A percentile compares a stretch with the other conserved stretches of the same genome.
Evolutionary conservation across 441 rosid species (phyloP).

Genomic region (Croton laevigatus): DNA sequence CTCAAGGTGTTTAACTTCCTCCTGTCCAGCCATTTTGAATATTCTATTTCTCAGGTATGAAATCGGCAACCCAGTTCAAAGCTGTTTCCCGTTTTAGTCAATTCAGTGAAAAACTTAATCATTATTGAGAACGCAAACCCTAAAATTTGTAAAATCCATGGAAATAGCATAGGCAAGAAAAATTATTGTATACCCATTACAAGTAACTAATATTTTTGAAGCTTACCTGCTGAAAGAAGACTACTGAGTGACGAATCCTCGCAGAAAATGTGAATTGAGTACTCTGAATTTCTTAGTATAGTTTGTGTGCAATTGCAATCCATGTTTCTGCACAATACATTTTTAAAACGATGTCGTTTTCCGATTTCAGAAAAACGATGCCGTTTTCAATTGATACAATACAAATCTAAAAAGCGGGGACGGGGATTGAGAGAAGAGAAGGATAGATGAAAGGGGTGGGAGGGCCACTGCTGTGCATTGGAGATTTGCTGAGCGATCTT

Average conservation of each 20-base stretch:
- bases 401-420: not conserved
- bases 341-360: slow-evolving; percentile 10
- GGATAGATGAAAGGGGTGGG: slow-evolving; percentile 69
- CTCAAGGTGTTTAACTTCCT: slow-evolving; percentile 57
- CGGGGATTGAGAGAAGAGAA: not conserved
- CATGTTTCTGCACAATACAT: too few species aligned
- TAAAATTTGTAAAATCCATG: not conserved
- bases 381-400: not conserved
- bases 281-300: slow-evolving; percentile 4
- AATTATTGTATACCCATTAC: not conserved
- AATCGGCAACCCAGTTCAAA: not conserved
- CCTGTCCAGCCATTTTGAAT: slow-evolving; percentile 41
- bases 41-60: slow-evolving; percentile 1
- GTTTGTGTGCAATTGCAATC: too few species aligned
- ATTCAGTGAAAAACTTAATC: slow-evolving; percentile 6
- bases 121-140: slow-evolving; percentile 11
- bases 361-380: too few species aligned
- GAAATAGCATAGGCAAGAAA: not conserved
- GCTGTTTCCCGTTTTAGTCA: not conserved
- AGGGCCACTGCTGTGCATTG: slow-evolving; percentile 81
- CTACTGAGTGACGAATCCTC: not conserved
- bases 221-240: slow-evolving; percentile 11
- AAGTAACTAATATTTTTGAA: not conserved
- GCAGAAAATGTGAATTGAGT: not conserved
- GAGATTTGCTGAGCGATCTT: slow-evolving; percentile 82